Evolutionary conservation across 139 green algal genomes (phyloP), one percentile per base, ranked within the genome.

Genomic region (Chloropicon primus): DNA sequence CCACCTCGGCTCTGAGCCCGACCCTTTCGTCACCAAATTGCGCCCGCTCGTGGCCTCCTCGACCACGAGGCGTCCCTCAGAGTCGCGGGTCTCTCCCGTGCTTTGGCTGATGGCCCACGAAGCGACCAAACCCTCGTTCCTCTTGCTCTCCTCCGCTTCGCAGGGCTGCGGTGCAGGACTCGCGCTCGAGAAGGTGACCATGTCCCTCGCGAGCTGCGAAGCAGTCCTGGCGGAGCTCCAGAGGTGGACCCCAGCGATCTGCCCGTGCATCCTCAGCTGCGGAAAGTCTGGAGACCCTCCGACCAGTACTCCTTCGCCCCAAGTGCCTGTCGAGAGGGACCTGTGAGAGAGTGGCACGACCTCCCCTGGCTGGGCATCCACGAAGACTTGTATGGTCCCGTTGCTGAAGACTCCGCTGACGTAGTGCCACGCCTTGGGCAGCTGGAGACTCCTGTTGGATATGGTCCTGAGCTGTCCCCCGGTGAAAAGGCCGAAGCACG

Each of bases 401-500:
- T 62, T 62, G 23, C 72, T 21, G 74, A 77, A 77, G 26, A 27
- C 27, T 28, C 26, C 74, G 24, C 24, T 54, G 24, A 77, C 74
- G 74, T 71, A 77, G 74, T 77, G 74, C 74, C 74, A 77, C 23
- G 22, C 25, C 10, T 54, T 53, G 25, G 74, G 74, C 23, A 26
- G 25, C 74, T 53, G 26, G 21, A 77, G 25, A 3, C 24, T 21
- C 5, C 26, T 5, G 24, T 26, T 54, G 74, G 74, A 71, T 27
- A 79, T 79, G 5, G n/a, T 77, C 76, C 21, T 24, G n/a, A 79
- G 28, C 24, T 54, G 74, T 3, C 25, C 25, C n/a, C 78, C 21
- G 27, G 25, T 27, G 27, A 77, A 79, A 5, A 79, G 27, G 22
- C 76, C 76, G 76, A 79, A 79, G 76, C 76, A 79, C 26, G 28